These are phyloP conservation scores for Cercospora sp. DNA, from an alignment of 2,329 filamentous ascomycete genomes.

Conservation along the genomic window DNA sequence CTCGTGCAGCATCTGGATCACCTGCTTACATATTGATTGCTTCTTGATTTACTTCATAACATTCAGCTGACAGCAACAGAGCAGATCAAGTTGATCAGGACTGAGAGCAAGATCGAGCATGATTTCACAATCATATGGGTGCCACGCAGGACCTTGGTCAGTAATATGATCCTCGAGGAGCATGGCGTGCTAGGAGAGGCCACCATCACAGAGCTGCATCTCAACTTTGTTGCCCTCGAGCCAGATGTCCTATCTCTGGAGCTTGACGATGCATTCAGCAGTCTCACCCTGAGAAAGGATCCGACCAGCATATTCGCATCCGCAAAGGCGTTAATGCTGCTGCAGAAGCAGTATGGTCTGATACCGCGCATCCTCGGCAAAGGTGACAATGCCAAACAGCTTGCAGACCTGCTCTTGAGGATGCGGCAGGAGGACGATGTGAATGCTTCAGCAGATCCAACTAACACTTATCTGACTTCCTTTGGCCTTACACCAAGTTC, in stretches of 20 bases:
- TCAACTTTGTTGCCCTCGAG: constrained; percentile 90
- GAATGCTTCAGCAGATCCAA: constrained; percentile 41
- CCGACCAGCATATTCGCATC: constrained; percentile 86
- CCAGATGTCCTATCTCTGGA: constrained; percentile 89
- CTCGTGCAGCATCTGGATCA: constrained; percentile 33
- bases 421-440: constrained; percentile 90
- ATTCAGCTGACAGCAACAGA: constrained; percentile 53
- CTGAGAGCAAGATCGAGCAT: constrained; percentile 84
- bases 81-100: constrained; percentile 86
- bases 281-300: constrained; percentile 87
- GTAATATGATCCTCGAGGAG: constrained; percentile 88
- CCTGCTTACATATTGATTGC: constrained; percentile 55
- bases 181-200: constrained; percentile 90
- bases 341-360: constrained; percentile 87
- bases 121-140: constrained; percentile 98
- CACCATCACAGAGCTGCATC: constrained; percentile 79
- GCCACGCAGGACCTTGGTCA: constrained; percentile 85
- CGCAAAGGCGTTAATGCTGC: constrained; percentile 87
- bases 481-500: constrained; percentile 80
- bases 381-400: constrained; percentile 85
- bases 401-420: constrained; percentile 81
- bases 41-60: constrained; percentile 6
- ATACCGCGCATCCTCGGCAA: constrained; percentile 95
- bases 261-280: constrained; percentile 79
- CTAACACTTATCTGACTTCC: constrained; percentile 50